Evolutionary conservation across 106 monocot genomes (phyloP), one percentile per base, ranked within the genome.

Genomic region (Ottelia alismoides): DNA sequence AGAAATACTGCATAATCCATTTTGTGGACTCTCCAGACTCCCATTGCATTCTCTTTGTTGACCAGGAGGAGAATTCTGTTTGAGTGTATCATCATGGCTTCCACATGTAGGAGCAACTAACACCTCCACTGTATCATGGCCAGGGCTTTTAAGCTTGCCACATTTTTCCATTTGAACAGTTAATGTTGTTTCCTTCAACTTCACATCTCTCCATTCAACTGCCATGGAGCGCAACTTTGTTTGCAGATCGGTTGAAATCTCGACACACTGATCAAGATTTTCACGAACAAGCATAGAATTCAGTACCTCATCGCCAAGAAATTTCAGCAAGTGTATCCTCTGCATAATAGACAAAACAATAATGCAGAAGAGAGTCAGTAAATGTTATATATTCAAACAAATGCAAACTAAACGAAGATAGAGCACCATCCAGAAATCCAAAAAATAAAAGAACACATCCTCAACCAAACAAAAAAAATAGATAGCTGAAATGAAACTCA

Each of bases 221-320:
- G 62, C 44, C 55, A 74, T 51, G 55, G 66, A 58, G 23, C 74
- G 78, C 55, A 98, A 48, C 53, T 75, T 98, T 46, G 89, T 85
- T 54, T 90, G 98, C 12, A 85, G 67, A 59, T 79, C 89, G 66
- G 35, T 74, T 40, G 77, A 85, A 25, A 72, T 77, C 27, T 98
- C 90, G 30, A 68, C 61, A 55, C 85, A 90, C 16, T 85, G 98
- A 24, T 98, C 98, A 40, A 98, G 76, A 48, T 98, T 78, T 30
- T 98, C 98, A 45, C 85, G 82, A 26, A 98, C 57, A 70, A 89
- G 71, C 25, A 74, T 55, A 58, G 98, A 77, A 60, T 67, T 90
- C 49, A 90, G 72, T 11, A 76, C 73, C 69, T 98, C 98, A 58
- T 98, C 82, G 55, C 98, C 89, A 23, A 98, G 79, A 75, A 98